Base-by-base conservation (phyloP, 2,329 filamentous ascomycete species). In the Diplodia scrobiculata region DNA sequence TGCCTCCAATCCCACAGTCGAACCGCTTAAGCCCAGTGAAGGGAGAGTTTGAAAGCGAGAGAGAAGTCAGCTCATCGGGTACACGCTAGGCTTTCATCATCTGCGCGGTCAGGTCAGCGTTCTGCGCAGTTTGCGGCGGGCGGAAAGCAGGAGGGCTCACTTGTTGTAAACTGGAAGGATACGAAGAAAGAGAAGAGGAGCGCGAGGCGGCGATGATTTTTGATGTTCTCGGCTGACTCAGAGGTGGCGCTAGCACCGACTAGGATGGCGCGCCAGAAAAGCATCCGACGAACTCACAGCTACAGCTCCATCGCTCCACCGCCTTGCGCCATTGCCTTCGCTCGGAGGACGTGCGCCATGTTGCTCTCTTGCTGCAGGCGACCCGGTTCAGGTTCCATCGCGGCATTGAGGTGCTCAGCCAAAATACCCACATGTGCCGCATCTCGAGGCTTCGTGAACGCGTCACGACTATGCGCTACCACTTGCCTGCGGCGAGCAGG, bases 11-110 rank as follows among this genome's bases (percentile, higher is more conserved):
- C 84, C 82, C 82, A 79, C 87, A 85, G 82, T 81, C 85, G 84
- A 84, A 89, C 91, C 94, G 85, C 95, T 97, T 92, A 79, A 91
- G 92, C 93, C 91, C 88, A 82, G 81, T 85, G 81, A 87, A 87
- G 87, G 89, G 90, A 97, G 93, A 94, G 91, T 91, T 86, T 84
- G 82, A 82, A 82, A 82, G 84, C 82, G 83, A 84, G 82, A 82
- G 80, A 78, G 82, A 84, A 83, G 84, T 83, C 84, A 90, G 85
- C 84, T 98, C 95, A 96, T 91, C 88, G 88, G 83, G 80, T 88
- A 89, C 95, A 98, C 94, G 87, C 91, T 89, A 88, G 87, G 91
- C 91, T 97, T 96, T 99, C 95, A 98, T 99, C 94, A 98, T 96
- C 92, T 97, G 72, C 67, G 60, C 58, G 59, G 68, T 14, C 6